Evolutionary conservation across 176 grass and related monocot species (phyloP), one percentile per base, ranked within the genome.

Genomic region (Raddia guianensis): DNA sequence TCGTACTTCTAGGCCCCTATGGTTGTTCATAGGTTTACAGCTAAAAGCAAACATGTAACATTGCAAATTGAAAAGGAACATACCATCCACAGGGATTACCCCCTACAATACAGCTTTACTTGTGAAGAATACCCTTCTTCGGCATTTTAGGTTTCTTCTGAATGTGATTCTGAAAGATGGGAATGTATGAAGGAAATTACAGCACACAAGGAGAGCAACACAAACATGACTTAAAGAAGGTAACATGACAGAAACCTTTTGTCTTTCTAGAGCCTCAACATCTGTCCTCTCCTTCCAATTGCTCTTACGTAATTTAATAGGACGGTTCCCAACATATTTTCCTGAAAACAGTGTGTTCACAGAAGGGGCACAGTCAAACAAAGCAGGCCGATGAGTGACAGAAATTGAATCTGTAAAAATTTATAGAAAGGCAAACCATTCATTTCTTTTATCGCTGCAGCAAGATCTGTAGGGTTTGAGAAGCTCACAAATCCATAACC

Each of bases 401-500:
- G 18, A 37, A 64, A 50, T 46, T 42, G 16, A 75, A 78, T 47
- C 19, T 21, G 57, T n/a, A 44, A 43, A 48, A 27, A 27, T 52
- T 27, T 63, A 48, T 81, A 47, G 56, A 78, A 71, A 80, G 80
- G 48, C 87, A 62, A 69, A 90, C 95, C 95, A 91, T 98, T 98
- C 95, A 98, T 98, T 86, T 98, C 95, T 86, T 98, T 98, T 52
- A 98, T 87, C 7, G 95, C 95, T 75, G 88, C 95, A 42, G 95
- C 95, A 80, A 98, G 88, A 63, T 98, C 95, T 44, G 95, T 85
- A 68, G 95, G 92, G 66, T 91, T 98, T 60, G 95, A 93, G 83
- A 98, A 95, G 85, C 95, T 98, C 43, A 98, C 90, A 84, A 98
- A 98, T 77, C 95, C 95, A 93, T 93, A 98, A 43, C 95, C 95